A percentile compares a stretch with the other conserved stretches of the same genome.
phyloP scores from a whole-genome alignment of 345 rosid species.

The Physaria fendleri region DNA sequence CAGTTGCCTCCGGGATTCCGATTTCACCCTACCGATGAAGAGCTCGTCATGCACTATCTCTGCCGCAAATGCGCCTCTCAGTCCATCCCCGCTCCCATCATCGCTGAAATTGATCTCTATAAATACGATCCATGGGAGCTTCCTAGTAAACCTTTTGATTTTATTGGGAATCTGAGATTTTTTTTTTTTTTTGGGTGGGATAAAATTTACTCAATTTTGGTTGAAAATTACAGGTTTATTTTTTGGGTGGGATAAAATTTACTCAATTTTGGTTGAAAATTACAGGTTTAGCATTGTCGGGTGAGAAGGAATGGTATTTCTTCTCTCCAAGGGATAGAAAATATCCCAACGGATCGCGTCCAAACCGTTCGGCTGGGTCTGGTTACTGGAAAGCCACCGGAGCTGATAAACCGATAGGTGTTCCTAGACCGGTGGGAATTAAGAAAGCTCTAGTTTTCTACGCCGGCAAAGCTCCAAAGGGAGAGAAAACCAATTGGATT shows the following conservation, averaged over 20 bases:
- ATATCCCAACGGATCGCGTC: constrained; percentile 92
- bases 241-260: no score
- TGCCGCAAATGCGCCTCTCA: constrained; percentile 77
- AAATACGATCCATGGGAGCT: constrained; percentile 87
- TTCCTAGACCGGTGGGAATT: constrained; percentile 77
- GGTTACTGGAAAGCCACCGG: constrained; percentile 99
- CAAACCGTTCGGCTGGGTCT: constrained; percentile 83
- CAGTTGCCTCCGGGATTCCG: constrained; percentile 88
- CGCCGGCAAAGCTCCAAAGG: constrained; percentile 85
- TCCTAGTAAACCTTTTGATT: no score
- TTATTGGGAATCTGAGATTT: constrained; percentile 9
- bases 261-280: neutral
- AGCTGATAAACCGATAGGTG: constrained; percentile 92
- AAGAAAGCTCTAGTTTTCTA: constrained; percentile 93
- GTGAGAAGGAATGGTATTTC: constrained; percentile 97
- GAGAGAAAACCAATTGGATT: constrained; percentile 96
- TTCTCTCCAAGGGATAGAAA: constrained; percentile 85
- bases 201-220: no score
- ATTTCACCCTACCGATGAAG: constrained; percentile 93
- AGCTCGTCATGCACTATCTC: constrained; percentile 88
- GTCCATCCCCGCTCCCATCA: constrained; percentile 62
- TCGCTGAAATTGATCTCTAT: constrained; percentile 88
- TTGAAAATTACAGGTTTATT: constrained; percentile 37
- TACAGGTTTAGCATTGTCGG: constrained; percentile 68
- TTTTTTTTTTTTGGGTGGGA: no score